Base-by-base conservation (phyloP, 140 eudicot genomes). In the Cichorium intybus region DNA sequence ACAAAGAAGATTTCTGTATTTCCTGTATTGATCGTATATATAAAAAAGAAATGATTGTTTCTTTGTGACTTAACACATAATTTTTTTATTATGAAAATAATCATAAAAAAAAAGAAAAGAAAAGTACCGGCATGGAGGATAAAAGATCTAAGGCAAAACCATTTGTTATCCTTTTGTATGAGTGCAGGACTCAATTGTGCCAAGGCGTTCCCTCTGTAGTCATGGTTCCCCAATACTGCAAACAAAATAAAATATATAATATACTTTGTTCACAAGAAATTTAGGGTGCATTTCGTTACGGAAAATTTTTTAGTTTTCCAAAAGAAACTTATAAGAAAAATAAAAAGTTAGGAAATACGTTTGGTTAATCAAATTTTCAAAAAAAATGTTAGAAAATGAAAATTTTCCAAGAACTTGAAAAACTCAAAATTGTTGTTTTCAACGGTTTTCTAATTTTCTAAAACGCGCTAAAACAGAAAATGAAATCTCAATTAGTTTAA, bases 221-320 rank as follows among this genome's bases (percentile, higher is more conserved):
- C 95, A 68, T 87, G 95, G 74, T 87, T 87, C 28, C 95, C 95
- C 12, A 87, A 57, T 48, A 84, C 95, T 75, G 68, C 76, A 60
- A 16, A 16, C 4, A 21, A 20, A 6, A 39, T 54, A 6, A 16
- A 39, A 55, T 6, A n/a, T n/a, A n/a, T n/a, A n/a, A n/a, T n/a
- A n/a, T n/a, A n/a, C n/a, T n/a, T n/a, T n/a, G n/a, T n/a, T n/a
- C n/a, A n/a, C n/a, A n/a, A n/a, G n/a, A n/a, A n/a, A n/a, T n/a
- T n/a, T n/a, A n/a, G n/a, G n/a, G n/a, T n/a, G n/a, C n/a, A n/a
- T n/a, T n/a, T n/a, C n/a, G n/a, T n/a, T n/a, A n/a, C n/a, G n/a
- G n/a, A n/a, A n/a, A n/a, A n/a, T n/a, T n/a, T n/a, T n/a, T n/a
- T n/a, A n/a, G n/a, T n/a, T n/a, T n/a, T n/a, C n/a, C n/a, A n/a